These are phyloP conservation scores for Phycomyces nitens DNA, from an alignment of 192 early-diverging fungal genomes.

Conservation along the genomic window DNA sequence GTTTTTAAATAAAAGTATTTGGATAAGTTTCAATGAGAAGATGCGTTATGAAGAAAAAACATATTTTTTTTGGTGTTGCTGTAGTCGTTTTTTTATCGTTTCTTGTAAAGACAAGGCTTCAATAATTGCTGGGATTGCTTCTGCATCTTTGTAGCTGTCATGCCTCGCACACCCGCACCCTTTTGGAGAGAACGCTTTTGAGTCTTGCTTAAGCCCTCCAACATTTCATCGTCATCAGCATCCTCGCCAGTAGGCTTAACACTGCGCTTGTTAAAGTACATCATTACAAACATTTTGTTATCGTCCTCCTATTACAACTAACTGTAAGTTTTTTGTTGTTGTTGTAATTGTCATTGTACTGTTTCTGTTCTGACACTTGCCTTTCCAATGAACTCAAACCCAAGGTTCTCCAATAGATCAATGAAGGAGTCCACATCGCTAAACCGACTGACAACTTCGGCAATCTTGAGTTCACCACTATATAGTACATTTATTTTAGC, in stretches of 20 bases:
- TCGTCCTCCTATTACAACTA: too few relatives aligned
- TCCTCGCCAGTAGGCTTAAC: slow-evolving; percentile 11
- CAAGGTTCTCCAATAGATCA: slow-evolving; percentile 60
- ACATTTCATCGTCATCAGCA: slow-evolving; percentile 31
- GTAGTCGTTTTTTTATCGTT: slow-evolving; percentile 14
- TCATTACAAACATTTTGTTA: slow-evolving; percentile 95
- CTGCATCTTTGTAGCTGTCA: slow-evolving; percentile 14
- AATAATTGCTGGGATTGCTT: slow-evolving; percentile 46
- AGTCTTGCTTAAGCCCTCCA: slow-evolving; percentile 34
- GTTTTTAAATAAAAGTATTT: too few relatives aligned
- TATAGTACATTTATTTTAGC: background rate
- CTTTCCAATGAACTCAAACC: slow-evolving; percentile 74
- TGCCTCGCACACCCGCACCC: slow-evolving; percentile 24
- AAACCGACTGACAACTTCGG: slow-evolving; percentile 92
- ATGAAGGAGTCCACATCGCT: slow-evolving; percentile 77
- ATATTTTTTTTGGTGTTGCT: too few relatives aligned
- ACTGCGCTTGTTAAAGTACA: slow-evolving; percentile 70
- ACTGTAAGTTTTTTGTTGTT: too few relatives aligned
- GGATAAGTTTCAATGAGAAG: too few relatives aligned
- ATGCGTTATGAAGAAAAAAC: too few relatives aligned
- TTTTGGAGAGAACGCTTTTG: slow-evolving; percentile 42
- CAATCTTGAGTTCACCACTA: slow-evolving; percentile 88
- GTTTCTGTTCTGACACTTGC: too few relatives aligned
- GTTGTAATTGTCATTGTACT: too few relatives aligned
- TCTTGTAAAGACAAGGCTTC: slow-evolving; percentile 60